Percentiles rank a stretch among this genome's conserved stretches.
These are phyloP conservation scores for Ambrosia trifida DNA, from an alignment of 129 eudicot genomes.

Conservation along the genomic window DNA sequence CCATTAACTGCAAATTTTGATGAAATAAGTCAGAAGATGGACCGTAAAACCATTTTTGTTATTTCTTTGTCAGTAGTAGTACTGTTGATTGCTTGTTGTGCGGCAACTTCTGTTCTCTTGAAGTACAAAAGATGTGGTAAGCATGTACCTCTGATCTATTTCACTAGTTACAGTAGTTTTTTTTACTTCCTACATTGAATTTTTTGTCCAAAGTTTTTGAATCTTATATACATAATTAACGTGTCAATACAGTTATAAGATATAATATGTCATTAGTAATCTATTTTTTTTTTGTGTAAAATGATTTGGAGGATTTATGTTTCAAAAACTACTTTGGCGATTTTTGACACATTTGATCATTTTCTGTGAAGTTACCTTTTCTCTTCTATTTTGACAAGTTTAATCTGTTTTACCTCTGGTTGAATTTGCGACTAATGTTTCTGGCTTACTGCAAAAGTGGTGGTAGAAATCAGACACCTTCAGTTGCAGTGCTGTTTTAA, in stretches of 20 bases:
- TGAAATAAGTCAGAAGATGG: constrained; percentile 54
- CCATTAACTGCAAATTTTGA: constrained; percentile 62
- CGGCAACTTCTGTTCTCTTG: constrained; percentile 49
- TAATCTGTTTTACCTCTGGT: neutral
- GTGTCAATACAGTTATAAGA: neutral
- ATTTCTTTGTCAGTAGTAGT: constrained; percentile 64
- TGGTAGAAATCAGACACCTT: constrained; percentile 3
- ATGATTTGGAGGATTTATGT: neutral
- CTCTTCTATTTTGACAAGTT: neutral
- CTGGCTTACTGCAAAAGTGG: neutral
- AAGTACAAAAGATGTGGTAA: constrained; percentile 55
- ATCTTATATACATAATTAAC: too few relatives aligned
- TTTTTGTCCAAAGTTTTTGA: too few relatives aligned
- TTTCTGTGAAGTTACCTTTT: neutral
- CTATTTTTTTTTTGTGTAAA: neutral
- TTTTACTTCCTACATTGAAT: too few relatives aligned
- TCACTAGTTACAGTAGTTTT: neutral
- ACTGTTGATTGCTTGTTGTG: constrained; percentile 63
- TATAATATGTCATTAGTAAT: neutral
- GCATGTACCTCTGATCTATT: constrained; percentile 15
- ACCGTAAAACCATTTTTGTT: constrained; percentile 50
- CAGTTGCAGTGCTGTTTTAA: neutral
- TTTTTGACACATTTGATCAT: neutral
- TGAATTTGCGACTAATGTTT: neutral
- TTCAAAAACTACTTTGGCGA: neutral